These are phyloP conservation scores for Oryza australiensis DNA, from an alignment of 176 grass and related monocot species.

Conservation along the genomic window DNA sequence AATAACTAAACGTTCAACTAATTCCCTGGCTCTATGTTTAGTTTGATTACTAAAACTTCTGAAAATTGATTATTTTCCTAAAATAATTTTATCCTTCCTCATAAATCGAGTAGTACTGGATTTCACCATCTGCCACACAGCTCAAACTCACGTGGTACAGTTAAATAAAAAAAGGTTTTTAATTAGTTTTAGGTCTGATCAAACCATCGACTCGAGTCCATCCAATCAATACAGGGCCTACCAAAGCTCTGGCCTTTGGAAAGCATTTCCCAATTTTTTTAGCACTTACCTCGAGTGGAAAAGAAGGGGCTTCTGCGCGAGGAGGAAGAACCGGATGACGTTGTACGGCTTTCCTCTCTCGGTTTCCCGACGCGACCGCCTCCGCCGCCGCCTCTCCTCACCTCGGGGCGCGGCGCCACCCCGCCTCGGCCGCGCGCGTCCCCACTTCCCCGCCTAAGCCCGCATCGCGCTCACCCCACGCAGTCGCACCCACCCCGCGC, in stretches of 20 bases:
- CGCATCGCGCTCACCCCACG: background rate
- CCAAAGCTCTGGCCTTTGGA: background rate
- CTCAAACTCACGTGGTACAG: no score
- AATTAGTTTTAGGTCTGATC: no score
- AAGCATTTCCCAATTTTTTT: background rate
- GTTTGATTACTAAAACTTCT: no score
- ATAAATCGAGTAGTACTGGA: no score
- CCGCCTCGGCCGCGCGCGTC: background rate
- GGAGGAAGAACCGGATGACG: slow-evolving; percentile 35
- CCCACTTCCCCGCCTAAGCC: background rate
- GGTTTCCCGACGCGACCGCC: background rate
- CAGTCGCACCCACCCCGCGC: background rate
- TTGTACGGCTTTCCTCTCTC: slow-evolving; percentile 27
- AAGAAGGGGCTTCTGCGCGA: background rate
- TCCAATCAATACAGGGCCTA: background rate
- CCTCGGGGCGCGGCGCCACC: background rate
- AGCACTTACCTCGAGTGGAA: slow-evolving; percentile 33
- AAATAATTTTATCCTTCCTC: no score
- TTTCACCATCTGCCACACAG: no score
- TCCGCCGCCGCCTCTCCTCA: background rate
- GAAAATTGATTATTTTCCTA: no score
- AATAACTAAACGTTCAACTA: no score
- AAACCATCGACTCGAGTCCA: no score
- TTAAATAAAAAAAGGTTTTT: no score
- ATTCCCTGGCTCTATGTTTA: no score